A percentile compares a stretch with the other conserved stretches of the same genome.
These are phyloP conservation scores for Plasmodium relictum DNA, from an alignment of 169 alveolate species.

Conservation along the genomic window DNA sequence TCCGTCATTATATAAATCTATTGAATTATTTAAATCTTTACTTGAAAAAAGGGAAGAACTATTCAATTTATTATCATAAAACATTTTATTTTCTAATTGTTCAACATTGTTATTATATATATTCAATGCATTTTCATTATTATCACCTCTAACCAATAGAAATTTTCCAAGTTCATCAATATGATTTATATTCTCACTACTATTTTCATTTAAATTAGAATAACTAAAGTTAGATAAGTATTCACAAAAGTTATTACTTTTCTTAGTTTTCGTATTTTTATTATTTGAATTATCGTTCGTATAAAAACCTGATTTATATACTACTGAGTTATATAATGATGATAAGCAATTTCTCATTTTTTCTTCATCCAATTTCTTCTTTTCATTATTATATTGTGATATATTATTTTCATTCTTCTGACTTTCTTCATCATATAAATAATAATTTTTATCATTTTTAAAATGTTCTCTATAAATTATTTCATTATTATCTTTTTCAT, in stretches of 20 bases:
- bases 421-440: slow-evolving; percentile 2
- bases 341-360: slow-evolving; percentile 23
- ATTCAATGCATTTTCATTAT: neutral
- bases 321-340: neutral
- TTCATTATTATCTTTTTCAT: neutral
- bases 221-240: slow-evolving; percentile 16
- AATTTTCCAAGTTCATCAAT: slow-evolving; percentile 53
- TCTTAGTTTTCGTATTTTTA: neutral
- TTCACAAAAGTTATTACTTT: slow-evolving; percentile 9
- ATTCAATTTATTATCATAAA: neutral
- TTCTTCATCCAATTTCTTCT: neutral
- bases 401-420: neutral
- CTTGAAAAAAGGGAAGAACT: neutral
- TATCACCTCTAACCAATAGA: slow-evolving; percentile 9
- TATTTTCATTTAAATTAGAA: slow-evolving; percentile 24
- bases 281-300: neutral
- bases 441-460: neutral
- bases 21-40: neutral
- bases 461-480: neutral
- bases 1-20: slow-evolving; percentile 10
- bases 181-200: slow-evolving; percentile 17
- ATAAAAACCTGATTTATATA: slow-evolving; percentile 16
- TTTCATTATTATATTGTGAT: neutral
- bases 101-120: neutral
- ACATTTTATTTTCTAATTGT: neutral